Evolutionary conservation across 1,139 yeast species (phyloP).

Genomic region (Kazachstania sp.): DNA sequence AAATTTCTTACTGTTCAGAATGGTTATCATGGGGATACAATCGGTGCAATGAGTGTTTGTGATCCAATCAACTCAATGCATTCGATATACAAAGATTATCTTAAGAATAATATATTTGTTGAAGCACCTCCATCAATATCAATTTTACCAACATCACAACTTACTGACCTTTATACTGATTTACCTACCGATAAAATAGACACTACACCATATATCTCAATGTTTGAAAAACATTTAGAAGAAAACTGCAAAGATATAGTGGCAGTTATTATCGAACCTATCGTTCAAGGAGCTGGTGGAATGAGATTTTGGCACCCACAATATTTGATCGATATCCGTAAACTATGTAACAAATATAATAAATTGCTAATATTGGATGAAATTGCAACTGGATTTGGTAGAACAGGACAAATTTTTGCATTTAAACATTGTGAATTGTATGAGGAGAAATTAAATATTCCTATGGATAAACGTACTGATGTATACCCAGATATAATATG

Average conservation of each 20-base stretch:
- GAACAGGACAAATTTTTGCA: slow-evolving; percentile 32
- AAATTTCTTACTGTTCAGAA: slow-evolving; percentile 23
- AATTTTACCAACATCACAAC: slow-evolving; percentile 11
- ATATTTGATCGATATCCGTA: slow-evolving; percentile 27
- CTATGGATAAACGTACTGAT: slow-evolving; percentile 13
- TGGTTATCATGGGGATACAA: slow-evolving; percentile 30
- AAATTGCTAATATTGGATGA: slow-evolving; percentile 30
- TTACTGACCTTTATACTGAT: neutral
- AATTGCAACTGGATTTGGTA: slow-evolving; percentile 33
- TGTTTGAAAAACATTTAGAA: slow-evolving; percentile 22
- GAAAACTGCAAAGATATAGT: slow-evolving; percentile 28
- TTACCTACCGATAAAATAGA: slow-evolving; percentile 5
- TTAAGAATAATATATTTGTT: slow-evolving; percentile 28
- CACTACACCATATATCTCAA: slow-evolving; percentile 19
- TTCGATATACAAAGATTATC: slow-evolving; percentile 24
- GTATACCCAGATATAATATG: slow-evolving; percentile 31
- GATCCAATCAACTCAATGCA: slow-evolving; percentile 32
- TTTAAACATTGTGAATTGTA: slow-evolving; percentile 20
- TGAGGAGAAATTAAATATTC: slow-evolving; percentile 10
- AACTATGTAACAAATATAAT: slow-evolving; percentile 28
- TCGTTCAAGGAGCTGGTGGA: slow-evolving; percentile 36
- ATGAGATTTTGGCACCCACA: slow-evolving; percentile 30
- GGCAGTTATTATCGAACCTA: slow-evolving; percentile 33
- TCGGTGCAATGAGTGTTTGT: slow-evolving; percentile 30
- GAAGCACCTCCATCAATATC: slow-evolving; percentile 22